A percentile compares a stretch with the other conserved stretches of the same genome.
phyloP scores from a whole-genome alignment of 2,329 filamentous ascomycete species.

The Lasiodiplodia gonubiensis region DNA sequence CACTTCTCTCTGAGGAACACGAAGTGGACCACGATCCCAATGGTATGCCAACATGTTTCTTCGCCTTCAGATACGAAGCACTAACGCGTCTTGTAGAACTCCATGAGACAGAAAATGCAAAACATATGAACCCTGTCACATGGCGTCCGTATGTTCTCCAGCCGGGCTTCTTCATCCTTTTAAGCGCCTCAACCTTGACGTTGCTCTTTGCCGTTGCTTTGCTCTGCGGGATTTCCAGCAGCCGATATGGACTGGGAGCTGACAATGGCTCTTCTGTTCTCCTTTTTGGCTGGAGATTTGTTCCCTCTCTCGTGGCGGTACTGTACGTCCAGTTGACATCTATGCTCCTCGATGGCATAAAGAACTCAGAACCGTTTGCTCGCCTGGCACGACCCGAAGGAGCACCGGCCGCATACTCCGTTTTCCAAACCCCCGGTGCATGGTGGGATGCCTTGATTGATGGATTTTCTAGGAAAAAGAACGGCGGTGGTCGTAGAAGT shows the following conservation, averaged over 20 bases:
- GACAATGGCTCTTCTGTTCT: conserved; percentile 37
- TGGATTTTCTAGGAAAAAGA: background rate
- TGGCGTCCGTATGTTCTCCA: too few species aligned
- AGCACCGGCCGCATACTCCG: background rate
- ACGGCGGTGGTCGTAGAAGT: background rate
- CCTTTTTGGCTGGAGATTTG: conserved; percentile 39
- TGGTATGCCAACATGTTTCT: too few species aligned
- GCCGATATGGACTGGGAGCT: conserved; percentile 34
- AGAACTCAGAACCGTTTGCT: background rate
- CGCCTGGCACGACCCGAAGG: background rate
- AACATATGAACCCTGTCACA: too few species aligned
- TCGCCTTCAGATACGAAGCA: too few species aligned
- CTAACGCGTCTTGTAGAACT: too few species aligned
- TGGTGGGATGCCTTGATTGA: conserved; percentile 8
- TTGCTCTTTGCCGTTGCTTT: too few species aligned
- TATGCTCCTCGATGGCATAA: conserved; percentile 26
- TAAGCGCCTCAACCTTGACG: too few species aligned
- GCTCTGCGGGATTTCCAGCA: too few species aligned
- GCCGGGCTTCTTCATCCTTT: too few species aligned
- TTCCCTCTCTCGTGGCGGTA: conserved; percentile 37
- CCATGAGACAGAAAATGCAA: too few species aligned
- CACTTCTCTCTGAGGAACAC: too few species aligned
- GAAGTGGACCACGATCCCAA: too few species aligned
- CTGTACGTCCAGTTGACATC: conserved; percentile 35
- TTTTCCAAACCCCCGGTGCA: background rate